Base-by-base conservation (phyloP, 345 rosid species). In the Eucalyptus camaldulensis region DNA sequence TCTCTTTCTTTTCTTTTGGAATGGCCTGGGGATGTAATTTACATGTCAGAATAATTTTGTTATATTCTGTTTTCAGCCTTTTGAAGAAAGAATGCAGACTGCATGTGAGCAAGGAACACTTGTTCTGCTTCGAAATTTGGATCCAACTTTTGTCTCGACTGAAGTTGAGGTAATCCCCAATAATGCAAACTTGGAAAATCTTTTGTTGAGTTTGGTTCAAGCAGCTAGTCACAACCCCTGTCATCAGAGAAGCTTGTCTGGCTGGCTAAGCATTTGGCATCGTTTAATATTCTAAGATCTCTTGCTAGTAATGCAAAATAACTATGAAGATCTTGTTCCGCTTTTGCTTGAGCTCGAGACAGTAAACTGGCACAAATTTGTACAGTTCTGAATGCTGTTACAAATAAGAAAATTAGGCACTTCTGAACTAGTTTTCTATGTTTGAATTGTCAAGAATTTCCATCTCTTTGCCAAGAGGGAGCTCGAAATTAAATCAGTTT, bases 91-190 rank as follows among this genome's bases (percentile, higher is more conserved):
- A 85, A 91, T 97, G 92, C 91, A 87, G 62, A 89, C 76, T 65
- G 98, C 96, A 16, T 91, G 92, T 86, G 93, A 91, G 89, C 87
- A 90, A 85, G 96, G 93, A 86, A 95, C 69, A 49, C 94, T 96
- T 89, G 95, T 97, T 89, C 88, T 96, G 83, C 96, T 96, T 88
- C 96, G 87, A 87, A 96, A 96, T 92, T 90, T 97, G 95, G 96
- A 93, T 92, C 97, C 97, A 86, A 88, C 94, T 69, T 96, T 87
- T 91, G 94, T 95, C 80, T 93, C 96, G 83, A 87, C 87, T 6
- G 98, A 95, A 89, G 97, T 96, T 56, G 94, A 96, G 97, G 99
- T 97, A 94, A 89, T 86, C 25, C 76, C 40, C 58, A 43, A 13
- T 31, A 72, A 13, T 49, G 49, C 85, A 27, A 54, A 76, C 43